Percentiles rank a stretch among this genome's conserved stretches.
Conservation (phyloP, 1,284 basidiomycete species). For the Porodaedalea pini region DNA sequence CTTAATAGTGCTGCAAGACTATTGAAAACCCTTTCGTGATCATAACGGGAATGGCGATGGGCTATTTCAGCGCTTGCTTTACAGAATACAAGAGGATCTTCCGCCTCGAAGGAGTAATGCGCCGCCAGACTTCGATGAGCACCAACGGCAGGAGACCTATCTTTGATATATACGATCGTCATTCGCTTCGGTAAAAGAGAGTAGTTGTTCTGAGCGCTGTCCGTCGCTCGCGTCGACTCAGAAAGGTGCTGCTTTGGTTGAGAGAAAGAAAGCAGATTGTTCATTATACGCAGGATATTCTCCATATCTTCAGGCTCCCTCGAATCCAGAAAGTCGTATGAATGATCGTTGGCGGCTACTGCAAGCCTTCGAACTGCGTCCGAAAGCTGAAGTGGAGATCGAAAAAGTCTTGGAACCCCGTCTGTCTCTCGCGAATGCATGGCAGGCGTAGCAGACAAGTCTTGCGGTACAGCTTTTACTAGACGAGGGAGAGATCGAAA, state of each 20-base stretch:
- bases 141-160: slow-evolving; percentile 52
- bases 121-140: slow-evolving; percentile 59
- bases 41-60: slow-evolving; percentile 53
- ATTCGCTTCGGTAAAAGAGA: slow-evolving; percentile 44
- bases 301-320: slow-evolving; percentile 45
- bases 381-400: slow-evolving; percentile 60
- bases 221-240: slow-evolving; percentile 30
- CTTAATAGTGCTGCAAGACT: slow-evolving; percentile 53
- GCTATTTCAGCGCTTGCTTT: slow-evolving; percentile 60
- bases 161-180: slow-evolving; percentile 66
- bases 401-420: slow-evolving; percentile 44
- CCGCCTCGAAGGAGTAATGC: slow-evolving; percentile 55
- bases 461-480: slow-evolving; percentile 52
- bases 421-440: slow-evolving; percentile 32
- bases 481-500: slow-evolving; percentile 75
- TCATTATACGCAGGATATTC: slow-evolving; percentile 67
- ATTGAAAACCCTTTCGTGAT: slow-evolving; percentile 73
- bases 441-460: slow-evolving; percentile 46
- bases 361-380: slow-evolving; percentile 65
- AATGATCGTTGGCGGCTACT: slow-evolving; percentile 54
- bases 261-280: slow-evolving; percentile 64
- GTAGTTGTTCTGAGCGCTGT: slow-evolving; percentile 34
- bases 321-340: slow-evolving; percentile 34
- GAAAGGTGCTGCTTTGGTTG: slow-evolving; percentile 42
- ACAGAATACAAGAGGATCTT: slow-evolving; percentile 48